phyloP scores from a whole-genome alignment of 352 stramenopile genomes.

The Globisporangium nagaii region DNA sequence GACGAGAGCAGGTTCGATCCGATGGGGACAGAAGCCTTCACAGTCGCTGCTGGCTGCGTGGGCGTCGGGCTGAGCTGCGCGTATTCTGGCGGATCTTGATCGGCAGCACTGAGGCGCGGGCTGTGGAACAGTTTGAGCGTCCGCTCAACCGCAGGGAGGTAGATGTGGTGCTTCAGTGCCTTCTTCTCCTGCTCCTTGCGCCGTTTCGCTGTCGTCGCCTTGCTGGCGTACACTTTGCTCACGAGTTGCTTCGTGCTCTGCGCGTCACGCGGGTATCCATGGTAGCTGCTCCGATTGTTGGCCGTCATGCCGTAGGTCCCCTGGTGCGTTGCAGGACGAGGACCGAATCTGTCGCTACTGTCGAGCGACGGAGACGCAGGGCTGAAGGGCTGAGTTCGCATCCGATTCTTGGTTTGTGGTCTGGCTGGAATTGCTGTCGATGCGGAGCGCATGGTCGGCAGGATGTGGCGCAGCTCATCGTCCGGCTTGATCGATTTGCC shows the following conservation, averaged over 20 bases:
- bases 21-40: not conserved
- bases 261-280: conserved; percentile 1
- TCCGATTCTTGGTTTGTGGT: not conserved
- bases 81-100: not conserved
- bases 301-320: not conserved
- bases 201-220: not conserved
- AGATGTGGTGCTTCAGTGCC: conserved; percentile 22
- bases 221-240: conserved; percentile 13
- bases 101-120: not conserved
- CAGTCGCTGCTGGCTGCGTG: not conserved
- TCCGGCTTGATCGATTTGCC: conserved; percentile 8
- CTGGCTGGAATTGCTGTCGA: not conserved
- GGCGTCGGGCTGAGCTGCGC: not conserved
- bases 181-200: conserved; percentile 11
- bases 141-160: conserved; percentile 24
- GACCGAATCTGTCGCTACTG: not conserved
- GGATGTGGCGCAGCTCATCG: not conserved
- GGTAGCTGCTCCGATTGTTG: conserved; percentile 2
- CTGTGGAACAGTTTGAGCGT: conserved; percentile 12
- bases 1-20: conserved; percentile 34
- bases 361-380: not conserved
- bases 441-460: not conserved
- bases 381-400: not conserved
- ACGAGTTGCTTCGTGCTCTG: conserved; percentile 12
- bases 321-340: not conserved